Base-by-base conservation (phyloP, 2,329 filamentous ascomycete species). In the Cryphonectria carpinicola region DNA sequence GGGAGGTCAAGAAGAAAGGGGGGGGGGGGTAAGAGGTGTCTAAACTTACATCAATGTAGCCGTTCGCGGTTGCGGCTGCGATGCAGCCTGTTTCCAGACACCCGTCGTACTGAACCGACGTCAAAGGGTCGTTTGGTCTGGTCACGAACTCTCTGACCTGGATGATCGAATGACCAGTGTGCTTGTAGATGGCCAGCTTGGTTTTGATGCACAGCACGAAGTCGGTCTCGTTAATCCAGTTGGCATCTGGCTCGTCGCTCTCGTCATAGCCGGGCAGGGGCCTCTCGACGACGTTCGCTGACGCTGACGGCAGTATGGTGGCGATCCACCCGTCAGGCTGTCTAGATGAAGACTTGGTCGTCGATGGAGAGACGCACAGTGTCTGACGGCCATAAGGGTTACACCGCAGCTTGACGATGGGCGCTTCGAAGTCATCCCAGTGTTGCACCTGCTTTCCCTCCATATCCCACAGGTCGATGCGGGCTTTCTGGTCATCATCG, bases 321-420 rank as follows among this genome's bases (percentile, higher is more conserved):
- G 90, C 81, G 2, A 88, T 78, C 11, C 86, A 83, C 49, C 86
- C 86, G 52, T 65, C 70, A 11, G 69, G 58, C 8, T 69, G 62
- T 17, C 41, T 64, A 1, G 69, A 49, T 19, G 56, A 37, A n/a
- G 81, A 82, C 66, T 85, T 85, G 70, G 86, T 84, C 0, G 88
- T 86, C 1, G 87, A 86, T 0, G 88, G 87, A 1, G 87, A 86
- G 61, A 91, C 84, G 72, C 85, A 84, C 19, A 91, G 80, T 43
- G 90, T 83, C n/a, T 84, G 83, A 0, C 83, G 82, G 72, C 86
- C 86, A 73, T 80, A 83, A 1, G 85, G 85, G 76, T 88, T 90
- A 88, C 89, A 91, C 63, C 84, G 84, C 32, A 91, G 81, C 77
- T 88, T 89, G 75, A 89, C 85, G 64, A 91, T 82, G 19, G 89